These are phyloP conservation scores for Petrea volubilis DNA, from an alignment of 257 asterid genomes.

Conservation along the genomic window DNA sequence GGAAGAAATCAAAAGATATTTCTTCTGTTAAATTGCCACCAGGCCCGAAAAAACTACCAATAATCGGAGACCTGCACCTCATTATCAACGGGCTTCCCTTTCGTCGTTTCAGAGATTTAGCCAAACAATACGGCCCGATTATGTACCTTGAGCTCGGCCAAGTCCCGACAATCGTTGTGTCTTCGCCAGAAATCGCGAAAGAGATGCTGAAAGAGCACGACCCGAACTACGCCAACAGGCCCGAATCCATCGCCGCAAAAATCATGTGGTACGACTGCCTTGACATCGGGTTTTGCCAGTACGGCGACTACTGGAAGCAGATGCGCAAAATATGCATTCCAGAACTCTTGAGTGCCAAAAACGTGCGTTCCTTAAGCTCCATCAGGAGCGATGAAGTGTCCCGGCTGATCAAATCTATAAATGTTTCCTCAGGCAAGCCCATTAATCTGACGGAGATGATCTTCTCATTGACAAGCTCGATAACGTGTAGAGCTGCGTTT, in stretches of 20 bases:
- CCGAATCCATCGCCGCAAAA: neutral
- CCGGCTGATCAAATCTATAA: neutral
- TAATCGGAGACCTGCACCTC: conserved; percentile 27
- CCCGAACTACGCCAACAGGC: conserved; percentile 5
- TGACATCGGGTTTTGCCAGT: conserved; percentile 22
- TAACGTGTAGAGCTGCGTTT: conserved; percentile 23
- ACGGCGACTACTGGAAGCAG: conserved; percentile 28
- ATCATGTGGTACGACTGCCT: conserved; percentile 29
- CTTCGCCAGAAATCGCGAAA: conserved; percentile 16
- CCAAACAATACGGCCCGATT: conserved; percentile 17
- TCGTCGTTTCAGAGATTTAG: conserved; percentile 15
- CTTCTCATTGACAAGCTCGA: neutral
- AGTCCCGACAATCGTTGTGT: conserved; percentile 4
- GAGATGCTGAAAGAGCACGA: conserved; percentile 4
- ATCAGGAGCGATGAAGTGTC: conserved; percentile 21
- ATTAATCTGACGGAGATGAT: conserved; percentile 11
- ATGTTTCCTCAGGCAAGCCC: neutral
- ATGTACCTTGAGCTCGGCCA: conserved; percentile 17
- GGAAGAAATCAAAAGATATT: conserved; percentile 1
- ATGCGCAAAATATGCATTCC: conserved; percentile 32
- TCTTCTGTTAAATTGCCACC: conserved; percentile 11
- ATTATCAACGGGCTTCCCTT: neutral
- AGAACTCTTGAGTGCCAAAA: conserved; percentile 25
- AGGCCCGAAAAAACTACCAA: conserved; percentile 25
- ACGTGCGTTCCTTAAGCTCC: conserved; percentile 14